Evolutionary conservation across 169 alveolate genomes (phyloP), one percentile per base, ranked within the genome.

Genomic region (Perkinsus marinus): DNA sequence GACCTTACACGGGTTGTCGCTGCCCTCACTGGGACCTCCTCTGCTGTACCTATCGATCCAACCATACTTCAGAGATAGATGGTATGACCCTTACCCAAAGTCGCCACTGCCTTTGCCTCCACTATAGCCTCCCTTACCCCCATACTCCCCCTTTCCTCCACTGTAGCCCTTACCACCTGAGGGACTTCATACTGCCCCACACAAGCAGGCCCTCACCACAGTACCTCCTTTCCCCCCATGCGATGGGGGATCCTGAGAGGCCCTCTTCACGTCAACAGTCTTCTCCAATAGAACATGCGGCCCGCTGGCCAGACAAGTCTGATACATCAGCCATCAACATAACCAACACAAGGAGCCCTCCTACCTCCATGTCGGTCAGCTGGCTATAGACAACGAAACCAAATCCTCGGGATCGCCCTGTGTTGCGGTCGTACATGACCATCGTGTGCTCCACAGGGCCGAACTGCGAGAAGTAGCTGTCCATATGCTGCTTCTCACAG

Each of bases 401-500:
- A 92, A 96, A 97, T 17, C 98, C 98, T 92, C 98, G 93, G n/a
- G 96, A 95, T 57, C 97, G 92, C 26, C 97, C 97, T 0, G 98
- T 96, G 39, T 92, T 89, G 92, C 90, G 92, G 47, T 93, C 95
- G 30, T 90, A 89, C 39, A 93, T 68, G 22, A 93, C 94, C 30
- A 94, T 93, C 38, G 93, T 90, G 41, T 95, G 94, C 68, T 93
- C 93, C 17, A 95, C 91, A 30, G 68, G 90, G 22, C 96, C 96
- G 90, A 93, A 95, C 90, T 93, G 90, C 6, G 90, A 92, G 89
- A 95, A 95, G 91, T 92, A 95, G 39, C 94, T 95, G 39, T 94
- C 94, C 39, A 96, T 92, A 37, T 94, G 94, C 92, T 95, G 96
- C 93, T 95, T 94, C 13, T 95, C 94, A 3, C 96, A 93, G 41